Base-by-base conservation (phyloP, 139 green algal genomes). In the Volvox africanus region DNA sequence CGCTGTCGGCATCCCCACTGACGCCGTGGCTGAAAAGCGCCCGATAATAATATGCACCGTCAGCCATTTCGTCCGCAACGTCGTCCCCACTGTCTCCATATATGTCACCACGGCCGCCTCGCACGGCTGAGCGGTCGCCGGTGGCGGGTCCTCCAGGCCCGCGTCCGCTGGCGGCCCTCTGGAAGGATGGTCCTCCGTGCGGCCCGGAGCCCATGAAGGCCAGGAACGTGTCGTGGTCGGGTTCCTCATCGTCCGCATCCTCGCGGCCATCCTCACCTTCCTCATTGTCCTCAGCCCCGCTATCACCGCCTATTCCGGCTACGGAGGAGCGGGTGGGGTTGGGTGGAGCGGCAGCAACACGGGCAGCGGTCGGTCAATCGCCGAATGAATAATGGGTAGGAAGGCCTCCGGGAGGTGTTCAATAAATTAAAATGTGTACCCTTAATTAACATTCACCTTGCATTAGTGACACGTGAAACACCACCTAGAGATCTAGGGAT, bases 161-260 rank as follows among this genome's bases (percentile, higher is more conserved):
- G 65, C 65, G 65, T 30, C 65, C 65, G 24, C 65, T 28, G 65
- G 65, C 65, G 11, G 65, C 65, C 21, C 65, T 20, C 32, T 81
- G 75, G 24, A 61, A 81, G 75, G 75, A 30, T 30, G 32, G 32
- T 24, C 61, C 82, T 14, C 62, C 62, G 28, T 87, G 61, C 16
- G 65, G 21, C 28, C 26, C 33, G 28, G 68, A 89, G 71, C 76
- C 76, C 75, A 86, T 44, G 87, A 79, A 91, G 32, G 75, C 76
- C 32, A 68, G 87, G 87, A 85, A 86, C 61, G 55, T 86, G 87
- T 88, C 69, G 73, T 82, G 62, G 37, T 88, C 79, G 28, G 80
- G 50, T 55, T 86, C 80, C 67, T 88, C 88, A 2, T 71, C 80
- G 30, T 30, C n/a, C 32, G 16, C 67, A 14, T 65, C 44, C 36